Evolutionary conservation across 208 protist species (phyloP), one percentile per base, ranked within the genome.

Genomic region (Acanthamoeba culbertsoni): DNA sequence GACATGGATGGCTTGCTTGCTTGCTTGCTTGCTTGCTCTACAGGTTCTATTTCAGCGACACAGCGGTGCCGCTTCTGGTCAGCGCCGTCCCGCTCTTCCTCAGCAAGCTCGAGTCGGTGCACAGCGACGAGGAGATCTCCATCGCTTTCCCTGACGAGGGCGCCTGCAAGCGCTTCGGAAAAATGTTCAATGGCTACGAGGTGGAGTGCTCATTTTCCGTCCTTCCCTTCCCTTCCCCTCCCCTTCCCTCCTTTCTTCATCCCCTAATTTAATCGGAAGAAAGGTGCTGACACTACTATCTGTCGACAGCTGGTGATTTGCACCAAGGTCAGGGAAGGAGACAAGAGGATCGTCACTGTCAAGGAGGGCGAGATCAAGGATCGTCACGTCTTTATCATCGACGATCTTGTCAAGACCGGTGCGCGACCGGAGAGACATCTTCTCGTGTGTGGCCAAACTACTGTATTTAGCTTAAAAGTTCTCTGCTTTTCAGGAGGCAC

Each of bases 131-230:
- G 14, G 31, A 94, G 42, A 45, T 96, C 33, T 63, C 90, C 14
- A 68, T 97, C 7, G 89, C 86, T n/a, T 97, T 97, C 35, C 95
- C 95, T 7, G 96, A 97, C 73, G 95, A 96, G 43, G 96, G 96
- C 20, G 95, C 96, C 35, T 55, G 53, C 31, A 97, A 97, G 94
- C 77, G 96, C 0, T 97, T 97, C 88, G 46, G 86, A 23, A 86
- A 37, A 28, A 33, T 68, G 42, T 79, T 71, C 45, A 43, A 16
- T 55, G 48, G 71, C 48, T 90, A 63, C 35, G 79, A 89, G 73
- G 68, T 79, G 28, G n/a, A n/a, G n/a, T n/a, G n/a, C n/a, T n/a
- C n/a, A n/a, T n/a, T n/a, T n/a, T n/a, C n/a, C n/a, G n/a, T n/a
- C n/a, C n/a, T n/a, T n/a, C n/a, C n/a, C n/a, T n/a, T n/a, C n/a